Evolutionary conservation across 2,329 filamentous ascomycete genomes (phyloP), one percentile per base, ranked within the genome.

Genomic region (Xylariaceae sp.): DNA sequence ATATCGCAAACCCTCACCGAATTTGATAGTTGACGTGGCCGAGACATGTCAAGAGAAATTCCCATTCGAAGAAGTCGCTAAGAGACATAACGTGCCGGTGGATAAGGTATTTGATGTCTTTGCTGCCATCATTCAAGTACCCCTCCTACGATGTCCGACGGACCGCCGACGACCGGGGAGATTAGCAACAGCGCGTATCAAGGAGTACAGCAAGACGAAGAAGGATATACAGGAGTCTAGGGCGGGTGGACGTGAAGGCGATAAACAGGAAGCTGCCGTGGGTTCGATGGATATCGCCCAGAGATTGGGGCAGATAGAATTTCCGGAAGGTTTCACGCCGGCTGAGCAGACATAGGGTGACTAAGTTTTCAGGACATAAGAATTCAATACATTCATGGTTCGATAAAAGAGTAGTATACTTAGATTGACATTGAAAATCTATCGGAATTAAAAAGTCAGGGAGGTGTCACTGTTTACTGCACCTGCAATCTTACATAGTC

Each of bases 41-140:
- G 76, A 81, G 64, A 81, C 79, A 0, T 77, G 77, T 39, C 75
- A 79, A 63, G 73, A 74, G 45, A 68, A 68, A 3, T 80, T 81
- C 47, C 79, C 79, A 3, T 80, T 79, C 47, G 73, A 73, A 3
- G 73, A 74, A 28, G 72, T 82, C 3, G 79, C 79, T 2, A 71
- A 73, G 49, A 73, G 79, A 17, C 79, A 82, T 59, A 71, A 73
- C 12, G 68, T 75, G 11, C 61, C 76, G 0, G 71, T 77, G 7
- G 73, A 76, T 33, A 79, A 76, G 59, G 76, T 82, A 7, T 73
- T 73, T 50, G 79, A 81, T 26, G 74, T 79, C 14, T 81, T 81
- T 55, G 72, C 74, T 0, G 79, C 78, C 46, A 75, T 81, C 48
- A 75, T 82, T 11, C 76, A 80, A 58, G 71, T 82, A 4, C 79